Percentiles rank a stretch among this genome's conserved stretches.
These are phyloP conservation scores for Teratosphaeria zuluensis DNA, from an alignment of 2,329 filamentous ascomycete genomes.

Conservation along the genomic window DNA sequence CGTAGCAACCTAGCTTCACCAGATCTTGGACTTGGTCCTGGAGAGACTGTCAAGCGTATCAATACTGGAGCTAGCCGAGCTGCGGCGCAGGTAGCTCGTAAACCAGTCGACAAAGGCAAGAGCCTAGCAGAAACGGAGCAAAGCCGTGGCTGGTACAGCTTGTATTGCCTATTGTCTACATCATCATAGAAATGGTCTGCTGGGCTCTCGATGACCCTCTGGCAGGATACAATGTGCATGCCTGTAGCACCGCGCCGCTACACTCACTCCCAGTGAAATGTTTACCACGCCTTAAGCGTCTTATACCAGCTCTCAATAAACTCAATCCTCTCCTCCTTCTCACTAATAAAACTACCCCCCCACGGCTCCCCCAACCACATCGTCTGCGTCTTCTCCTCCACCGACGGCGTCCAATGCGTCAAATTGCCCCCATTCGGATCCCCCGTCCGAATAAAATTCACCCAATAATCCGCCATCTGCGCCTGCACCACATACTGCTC, in stretches of 20 bases:
- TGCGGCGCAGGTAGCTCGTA: neutral
- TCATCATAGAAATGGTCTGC: too few relatives aligned
- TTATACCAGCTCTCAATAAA: neutral
- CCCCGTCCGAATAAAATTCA: neutral
- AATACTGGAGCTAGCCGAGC: slow-evolving; percentile 13
- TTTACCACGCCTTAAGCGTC: neutral
- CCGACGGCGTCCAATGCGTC: neutral
- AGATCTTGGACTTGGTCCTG: slow-evolving; percentile 5
- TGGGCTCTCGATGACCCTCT: too few relatives aligned
- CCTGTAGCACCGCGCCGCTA: too few relatives aligned
- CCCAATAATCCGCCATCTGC: neutral
- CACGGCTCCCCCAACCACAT: neutral
- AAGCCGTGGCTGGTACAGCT: too few relatives aligned
- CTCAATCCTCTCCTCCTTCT: neutral
- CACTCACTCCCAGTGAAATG: too few relatives aligned
- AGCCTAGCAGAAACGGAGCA: slow-evolving; percentile 12
- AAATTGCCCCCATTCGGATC: neutral
- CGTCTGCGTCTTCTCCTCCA: neutral
- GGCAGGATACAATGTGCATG: too few relatives aligned
- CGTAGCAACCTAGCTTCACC: slow-evolving; percentile 25
- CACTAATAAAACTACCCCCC: neutral
- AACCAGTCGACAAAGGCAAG: slow-evolving; percentile 1
- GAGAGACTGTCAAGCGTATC: slow-evolving; percentile 18
- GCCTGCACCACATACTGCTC: neutral
- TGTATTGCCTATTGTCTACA: too few relatives aligned